Conservation (phyloP, 495 filamentous ascomycete genomes). For the Durotheca rogersii region DNA sequence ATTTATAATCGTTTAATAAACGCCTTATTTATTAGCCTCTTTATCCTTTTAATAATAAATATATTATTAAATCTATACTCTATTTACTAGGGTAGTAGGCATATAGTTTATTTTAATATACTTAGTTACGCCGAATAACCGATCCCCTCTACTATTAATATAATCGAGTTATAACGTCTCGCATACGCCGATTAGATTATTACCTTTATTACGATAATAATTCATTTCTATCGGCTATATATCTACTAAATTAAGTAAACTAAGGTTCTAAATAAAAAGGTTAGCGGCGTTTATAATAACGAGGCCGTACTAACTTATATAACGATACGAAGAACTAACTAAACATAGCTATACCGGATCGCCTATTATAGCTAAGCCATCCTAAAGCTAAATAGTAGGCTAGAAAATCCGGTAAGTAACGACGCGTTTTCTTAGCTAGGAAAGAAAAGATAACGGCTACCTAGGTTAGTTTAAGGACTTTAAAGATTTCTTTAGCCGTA, state of each 20-base stretch:
- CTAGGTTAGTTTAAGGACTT: not conserved
- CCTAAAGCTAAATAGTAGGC: too few relatives aligned
- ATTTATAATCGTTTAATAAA: not conserved
- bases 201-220: not conserved
- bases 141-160: not conserved
- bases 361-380: too few relatives aligned
- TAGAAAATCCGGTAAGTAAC: too few relatives aligned
- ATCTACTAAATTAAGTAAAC: not conserved
- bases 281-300: too few relatives aligned
- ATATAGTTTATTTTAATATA: not conserved
- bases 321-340: too few relatives aligned
- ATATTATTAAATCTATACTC: too few relatives aligned
- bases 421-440: too few relatives aligned
- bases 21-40: not conserved
- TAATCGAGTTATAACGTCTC: not conserved
- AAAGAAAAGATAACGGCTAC: too few relatives aligned
- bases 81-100: not conserved
- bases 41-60: too few relatives aligned
- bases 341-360: too few relatives aligned
- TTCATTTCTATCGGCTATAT: not conserved
- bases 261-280: conserved; percentile 1
- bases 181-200: not conserved
- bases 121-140: not conserved
- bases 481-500: conserved; percentile 1
- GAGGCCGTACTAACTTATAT: too few relatives aligned